These are phyloP conservation scores for Leccinum obscurum DNA, from an alignment of 768 basidiomycete genomes.

Conservation along the genomic window DNA sequence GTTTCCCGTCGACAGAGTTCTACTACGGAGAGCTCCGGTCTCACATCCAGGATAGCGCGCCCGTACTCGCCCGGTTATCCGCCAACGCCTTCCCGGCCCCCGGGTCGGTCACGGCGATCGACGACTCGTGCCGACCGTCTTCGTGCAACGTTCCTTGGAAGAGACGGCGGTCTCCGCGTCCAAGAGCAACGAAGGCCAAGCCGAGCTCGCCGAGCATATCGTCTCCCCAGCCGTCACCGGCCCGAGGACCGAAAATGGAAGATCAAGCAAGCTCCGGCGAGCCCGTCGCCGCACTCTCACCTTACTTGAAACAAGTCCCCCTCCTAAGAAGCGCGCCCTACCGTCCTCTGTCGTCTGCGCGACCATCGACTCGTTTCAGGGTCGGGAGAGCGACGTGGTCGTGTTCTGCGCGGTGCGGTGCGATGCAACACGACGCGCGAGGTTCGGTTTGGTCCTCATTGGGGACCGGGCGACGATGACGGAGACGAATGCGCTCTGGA, in stretches of 20 bases:
- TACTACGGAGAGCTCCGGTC: conserved; percentile 56
- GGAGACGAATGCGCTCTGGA: conserved; percentile 47
- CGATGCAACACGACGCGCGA: conserved; percentile 59
- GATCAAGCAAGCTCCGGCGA: too few relatives aligned
- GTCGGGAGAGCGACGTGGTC: conserved; percentile 65
- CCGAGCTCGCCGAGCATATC: conserved; percentile 49
- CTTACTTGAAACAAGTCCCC: conserved; percentile 58
- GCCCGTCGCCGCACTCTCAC: conserved; percentile 40
- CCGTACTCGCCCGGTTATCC: conserved; percentile 39
- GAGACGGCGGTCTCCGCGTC: conserved; percentile 61
- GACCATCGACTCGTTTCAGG: conserved; percentile 54
- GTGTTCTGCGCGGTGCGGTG: conserved; percentile 68
- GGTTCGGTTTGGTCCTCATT: conserved; percentile 57
- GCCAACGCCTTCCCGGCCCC: conserved; percentile 42
- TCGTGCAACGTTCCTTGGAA: conserved; percentile 55
- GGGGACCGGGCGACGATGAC: conserved; percentile 55
- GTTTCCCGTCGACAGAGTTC: conserved; percentile 63
- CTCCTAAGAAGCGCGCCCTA: conserved; percentile 43
- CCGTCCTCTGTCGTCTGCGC: conserved; percentile 23
- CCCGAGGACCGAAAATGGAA: too few relatives aligned
- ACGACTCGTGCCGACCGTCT: conserved; percentile 50
- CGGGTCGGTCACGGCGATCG: conserved; percentile 12
- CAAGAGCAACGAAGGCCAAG: conserved; percentile 62
- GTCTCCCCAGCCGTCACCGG: conserved; percentile 18
- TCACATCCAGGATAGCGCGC: conserved; percentile 39